Percentiles rank a stretch among this genome's conserved stretches.
Evolutionary conservation across 768 basidiomycete species (phyloP).

Genomic region (Porphyrellus cyaneotinctus): DNA sequence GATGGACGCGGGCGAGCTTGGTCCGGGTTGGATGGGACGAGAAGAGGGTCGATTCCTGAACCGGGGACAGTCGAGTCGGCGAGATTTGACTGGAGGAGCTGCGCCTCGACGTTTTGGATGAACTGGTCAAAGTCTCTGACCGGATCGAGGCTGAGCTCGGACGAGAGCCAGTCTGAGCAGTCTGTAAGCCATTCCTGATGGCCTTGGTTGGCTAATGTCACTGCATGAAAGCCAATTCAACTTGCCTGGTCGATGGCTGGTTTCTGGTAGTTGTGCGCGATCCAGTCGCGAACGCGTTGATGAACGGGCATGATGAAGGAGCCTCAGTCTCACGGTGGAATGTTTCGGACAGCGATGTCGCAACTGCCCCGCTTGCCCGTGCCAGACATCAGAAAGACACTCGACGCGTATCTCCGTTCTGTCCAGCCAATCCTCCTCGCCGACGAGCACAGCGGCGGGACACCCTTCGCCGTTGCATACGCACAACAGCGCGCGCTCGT

Average conservation of each 20-base stretch:
- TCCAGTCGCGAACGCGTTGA: constrained; percentile 45
- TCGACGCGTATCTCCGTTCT: constrained; percentile 75
- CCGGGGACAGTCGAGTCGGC: constrained; percentile 64
- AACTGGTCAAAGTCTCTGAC: constrained; percentile 47
- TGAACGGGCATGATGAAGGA: constrained; percentile 19
- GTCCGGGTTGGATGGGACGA: constrained; percentile 14
- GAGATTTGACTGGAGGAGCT: constrained; percentile 71
- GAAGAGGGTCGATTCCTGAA: constrained; percentile 51
- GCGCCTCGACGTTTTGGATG: constrained; percentile 51
- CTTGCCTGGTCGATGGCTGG: constrained; percentile 63
- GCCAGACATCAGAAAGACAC: constrained; percentile 68
- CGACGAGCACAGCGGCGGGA: constrained; percentile 57
- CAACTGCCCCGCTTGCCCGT: constrained; percentile 73
- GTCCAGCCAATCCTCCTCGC: constrained; percentile 77
- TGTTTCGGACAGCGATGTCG: constrained; percentile 21
- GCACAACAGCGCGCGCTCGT: constrained; percentile 22
- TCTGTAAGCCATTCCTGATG: constrained; percentile 70
- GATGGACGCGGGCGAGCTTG: constrained; percentile 4
- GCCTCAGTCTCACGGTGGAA: constrained; percentile 11
- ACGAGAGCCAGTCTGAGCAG: constrained; percentile 63
- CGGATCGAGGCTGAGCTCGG: constrained; percentile 46
- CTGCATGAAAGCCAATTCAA: neutral
- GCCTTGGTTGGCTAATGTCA: neutral
- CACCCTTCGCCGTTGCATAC: constrained; percentile 36
- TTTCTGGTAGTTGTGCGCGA: constrained; percentile 51